A percentile compares a stretch with the other conserved stretches of the same genome.
phyloP scores from a whole-genome alignment of 106 monocot genomes.

The Acanthochlamys bracteata region DNA sequence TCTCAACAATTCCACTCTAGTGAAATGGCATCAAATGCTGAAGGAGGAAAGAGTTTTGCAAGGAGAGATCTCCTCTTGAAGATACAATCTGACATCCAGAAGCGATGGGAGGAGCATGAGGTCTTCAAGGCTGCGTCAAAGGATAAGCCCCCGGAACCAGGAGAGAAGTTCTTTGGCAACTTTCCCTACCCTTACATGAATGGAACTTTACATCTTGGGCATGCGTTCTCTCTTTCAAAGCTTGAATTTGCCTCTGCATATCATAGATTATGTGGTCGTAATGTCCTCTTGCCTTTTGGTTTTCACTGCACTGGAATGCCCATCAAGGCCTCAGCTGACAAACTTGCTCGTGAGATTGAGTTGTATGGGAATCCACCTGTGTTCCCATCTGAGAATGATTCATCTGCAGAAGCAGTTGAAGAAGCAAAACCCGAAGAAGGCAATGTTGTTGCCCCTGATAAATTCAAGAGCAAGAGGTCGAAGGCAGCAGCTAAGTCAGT shows the following conservation, averaged over 20 bases:
- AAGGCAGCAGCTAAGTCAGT: slow-evolving; percentile 78
- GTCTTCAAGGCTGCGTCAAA: slow-evolving; percentile 51
- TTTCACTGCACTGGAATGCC: too few relatives aligned
- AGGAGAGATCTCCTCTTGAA: slow-evolving; percentile 65
- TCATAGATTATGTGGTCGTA: slow-evolving; percentile 69
- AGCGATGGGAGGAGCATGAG: slow-evolving; percentile 55
- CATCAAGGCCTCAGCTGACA: slow-evolving; percentile 93
- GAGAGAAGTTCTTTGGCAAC: slow-evolving; percentile 90
- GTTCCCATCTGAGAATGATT: slow-evolving; percentile 54
- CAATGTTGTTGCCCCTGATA: slow-evolving; percentile 41
- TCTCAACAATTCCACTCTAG: too few relatives aligned
- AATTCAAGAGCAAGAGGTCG: slow-evolving; percentile 82
- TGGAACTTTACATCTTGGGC: slow-evolving; percentile 51
- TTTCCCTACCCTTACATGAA: slow-evolving; percentile 99
- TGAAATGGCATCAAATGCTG: slow-evolving; percentile 30
- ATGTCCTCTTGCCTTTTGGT: too few relatives aligned
- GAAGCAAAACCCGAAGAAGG: slow-evolving; percentile 25
- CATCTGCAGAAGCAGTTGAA: slow-evolving; percentile 7
- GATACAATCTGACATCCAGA: slow-evolving; percentile 54
- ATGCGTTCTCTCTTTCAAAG: neutral
- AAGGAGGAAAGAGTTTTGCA: slow-evolving; percentile 54
- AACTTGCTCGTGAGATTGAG: slow-evolving; percentile 55
- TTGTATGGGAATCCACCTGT: slow-evolving; percentile 66
- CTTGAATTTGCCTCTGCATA: slow-evolving; percentile 79
- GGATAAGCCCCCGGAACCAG: slow-evolving; percentile 25